Evolutionary conservation across 2,329 filamentous ascomycete genomes (phyloP).

Genomic region (Pyrenochaeta sp.): DNA sequence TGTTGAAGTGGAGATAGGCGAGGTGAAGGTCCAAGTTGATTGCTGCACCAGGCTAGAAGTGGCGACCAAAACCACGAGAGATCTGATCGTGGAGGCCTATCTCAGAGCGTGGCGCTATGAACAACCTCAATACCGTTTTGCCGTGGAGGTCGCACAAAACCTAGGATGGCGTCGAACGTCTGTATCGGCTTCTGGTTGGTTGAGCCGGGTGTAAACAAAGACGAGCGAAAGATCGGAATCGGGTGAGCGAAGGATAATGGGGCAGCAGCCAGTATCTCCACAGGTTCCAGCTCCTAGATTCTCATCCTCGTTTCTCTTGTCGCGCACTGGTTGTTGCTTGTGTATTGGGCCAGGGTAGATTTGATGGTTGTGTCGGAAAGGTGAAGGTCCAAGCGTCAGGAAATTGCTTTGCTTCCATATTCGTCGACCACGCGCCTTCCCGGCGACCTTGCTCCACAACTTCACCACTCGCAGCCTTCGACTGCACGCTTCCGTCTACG

Average conservation of each 20-base stretch:
- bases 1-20: conserved; percentile 2
- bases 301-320: background rate
- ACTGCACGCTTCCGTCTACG: conserved; percentile 2
- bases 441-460: conserved; percentile 12
- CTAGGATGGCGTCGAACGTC: background rate
- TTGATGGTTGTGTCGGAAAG: conserved; percentile 1
- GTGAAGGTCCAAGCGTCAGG: conserved; percentile 10
- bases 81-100: background rate
- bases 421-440: conserved; percentile 12
- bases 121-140: background rate
- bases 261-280: background rate
- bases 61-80: background rate
- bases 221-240: background rate
- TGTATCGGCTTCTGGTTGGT: background rate
- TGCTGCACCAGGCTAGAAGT: too few species aligned
- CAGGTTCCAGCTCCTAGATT: background rate
- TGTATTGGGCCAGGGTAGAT: conserved; percentile 5
- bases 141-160: background rate
- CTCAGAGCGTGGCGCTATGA: conserved; percentile 17
- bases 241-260: background rate
- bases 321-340: conserved; percentile 1
- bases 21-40: conserved; percentile 6
- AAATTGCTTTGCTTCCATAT: conserved; percentile 15
- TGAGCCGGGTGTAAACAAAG: background rate
- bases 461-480: conserved; percentile 5